Evolutionary conservation across 23 red algal genomes (phyloP), one percentile per base, ranked within the genome.

Genomic region (Gracilaria caudata): DNA sequence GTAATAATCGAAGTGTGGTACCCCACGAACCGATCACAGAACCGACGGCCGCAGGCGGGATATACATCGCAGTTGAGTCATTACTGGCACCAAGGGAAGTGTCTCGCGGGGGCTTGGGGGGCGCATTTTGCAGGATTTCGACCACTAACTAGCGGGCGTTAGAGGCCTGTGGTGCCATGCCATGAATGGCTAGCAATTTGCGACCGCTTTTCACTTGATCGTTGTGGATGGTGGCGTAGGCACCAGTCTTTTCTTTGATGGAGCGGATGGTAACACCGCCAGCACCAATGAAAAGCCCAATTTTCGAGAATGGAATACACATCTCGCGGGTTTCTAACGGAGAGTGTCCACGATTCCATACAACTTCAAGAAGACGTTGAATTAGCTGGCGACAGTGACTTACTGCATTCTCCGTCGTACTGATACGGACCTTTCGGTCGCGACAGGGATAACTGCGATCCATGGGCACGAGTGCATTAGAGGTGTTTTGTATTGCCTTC

Each of bases 111-210:
- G 57, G 60, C 21, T 41, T 7, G 28, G 23, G 60, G 5, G 82
- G 65, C 5, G 82, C 41, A 51, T 29, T 44, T 49, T 84, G 56
- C 26, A 92, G 80, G 30, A 96, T 92, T 4, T 96, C 81, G 7
- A 74, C 54, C 29, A 96, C 81, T 29, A 96, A 51, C 30, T 59
- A 46, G 43, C 78, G 77, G 0, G 94, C 94, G 20, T 74, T 30
- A 40, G 70, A 51, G 33, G 77, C 47, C 23, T 86, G 51, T 0
- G 17, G 36, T 28, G 61, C 45, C 32, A 63, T 80, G 9, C 94
- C 94, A 19, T 86, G 78, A n/a, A 96, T 84, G 21, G 87, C 86
- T 9, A 96, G 56, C 40, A 96, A 72, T 61, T 96, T 96, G 44
- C 83, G 71, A 35, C 63, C 80, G 36, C 74, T 64, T 20, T 85